Percentiles rank a stretch among this genome's conserved stretches.
These are phyloP conservation scores for Lachnellula arida DNA, from an alignment of 2,329 filamentous ascomycete species.

Conservation along the genomic window DNA sequence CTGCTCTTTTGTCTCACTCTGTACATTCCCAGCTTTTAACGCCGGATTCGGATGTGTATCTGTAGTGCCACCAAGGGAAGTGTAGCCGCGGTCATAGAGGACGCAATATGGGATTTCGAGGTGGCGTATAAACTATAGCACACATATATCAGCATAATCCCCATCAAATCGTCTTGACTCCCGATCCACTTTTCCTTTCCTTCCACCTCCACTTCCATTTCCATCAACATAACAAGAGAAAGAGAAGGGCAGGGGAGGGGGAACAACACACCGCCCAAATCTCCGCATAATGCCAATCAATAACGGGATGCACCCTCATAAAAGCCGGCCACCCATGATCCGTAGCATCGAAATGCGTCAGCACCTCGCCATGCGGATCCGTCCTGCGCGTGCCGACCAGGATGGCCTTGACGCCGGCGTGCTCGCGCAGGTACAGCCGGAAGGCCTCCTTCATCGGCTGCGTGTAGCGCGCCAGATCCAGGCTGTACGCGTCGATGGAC, in stretches of 20 bases:
- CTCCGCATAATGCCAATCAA: conserved; percentile 95
- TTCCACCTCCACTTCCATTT: neutral
- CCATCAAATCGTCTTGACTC: neutral
- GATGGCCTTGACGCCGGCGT: conserved; percentile 65
- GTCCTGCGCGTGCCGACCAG: conserved; percentile 86
- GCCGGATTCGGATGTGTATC: conserved; percentile 89
- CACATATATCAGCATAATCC: conserved; percentile 7
- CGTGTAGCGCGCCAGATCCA: conserved; percentile 70
- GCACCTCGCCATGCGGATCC: conserved; percentile 77
- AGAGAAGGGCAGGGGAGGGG: neutral
- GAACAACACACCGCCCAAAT: conserved; percentile 76
- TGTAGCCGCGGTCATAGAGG: conserved; percentile 86
- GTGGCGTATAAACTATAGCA: conserved; percentile 70
- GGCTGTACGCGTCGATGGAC: conserved; percentile 64
- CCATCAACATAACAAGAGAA: neutral
- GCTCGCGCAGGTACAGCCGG: conserved; percentile 65
- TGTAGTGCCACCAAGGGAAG: conserved; percentile 81
- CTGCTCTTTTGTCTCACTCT: conserved; percentile 28
- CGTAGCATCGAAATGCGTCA: conserved; percentile 82
- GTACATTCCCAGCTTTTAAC: conserved; percentile 40
- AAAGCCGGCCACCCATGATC: conserved; percentile 88
- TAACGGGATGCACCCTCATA: conserved; percentile 89
- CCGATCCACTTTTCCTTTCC: neutral
- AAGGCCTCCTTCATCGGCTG: conserved; percentile 79
- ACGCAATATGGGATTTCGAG: conserved; percentile 78